Percentiles rank a stretch among this genome's conserved stretches.
Evolutionary conservation across 352 stramenopile genomes (phyloP).

Genomic region (Phytophthora pini): DNA sequence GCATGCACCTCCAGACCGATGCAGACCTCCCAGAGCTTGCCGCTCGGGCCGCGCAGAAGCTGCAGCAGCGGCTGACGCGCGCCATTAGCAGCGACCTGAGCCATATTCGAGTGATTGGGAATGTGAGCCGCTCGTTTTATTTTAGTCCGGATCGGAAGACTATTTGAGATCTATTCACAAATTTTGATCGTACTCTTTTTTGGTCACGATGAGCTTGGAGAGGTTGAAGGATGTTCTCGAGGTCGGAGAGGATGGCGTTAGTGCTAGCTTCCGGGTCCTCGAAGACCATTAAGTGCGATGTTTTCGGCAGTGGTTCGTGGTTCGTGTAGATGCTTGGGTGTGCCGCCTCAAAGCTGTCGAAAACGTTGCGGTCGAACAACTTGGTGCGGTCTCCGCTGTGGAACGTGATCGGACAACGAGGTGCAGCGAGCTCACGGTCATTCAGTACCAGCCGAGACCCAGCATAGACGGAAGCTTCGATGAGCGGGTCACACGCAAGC

Average conservation of each 20-base stretch:
- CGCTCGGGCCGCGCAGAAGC: slow-evolving; percentile 61
- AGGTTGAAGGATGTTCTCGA: slow-evolving; percentile 17
- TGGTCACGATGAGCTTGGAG: slow-evolving; percentile 2
- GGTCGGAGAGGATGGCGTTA: slow-evolving; percentile 31
- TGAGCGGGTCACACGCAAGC: slow-evolving; percentile 45
- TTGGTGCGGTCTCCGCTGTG: slow-evolving; percentile 30
- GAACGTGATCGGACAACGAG: slow-evolving; percentile 35
- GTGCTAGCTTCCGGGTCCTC: slow-evolving; percentile 46
- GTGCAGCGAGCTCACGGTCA: slow-evolving; percentile 33
- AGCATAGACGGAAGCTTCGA: slow-evolving; percentile 53
- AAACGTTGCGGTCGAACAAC: slow-evolving; percentile 21
- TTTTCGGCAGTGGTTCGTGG: slow-evolving; percentile 24
- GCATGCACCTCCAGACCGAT: slow-evolving; percentile 89
- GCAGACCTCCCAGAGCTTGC: slow-evolving; percentile 79
- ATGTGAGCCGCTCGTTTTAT: slow-evolving; percentile 32
- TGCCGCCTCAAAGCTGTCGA: slow-evolving; percentile 4
- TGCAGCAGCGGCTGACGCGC: slow-evolving; percentile 52
- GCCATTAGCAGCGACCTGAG: slow-evolving; percentile 23
- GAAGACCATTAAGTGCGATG: slow-evolving; percentile 54
- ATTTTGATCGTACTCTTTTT: background rate
- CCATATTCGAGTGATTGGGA: slow-evolving; percentile 22
- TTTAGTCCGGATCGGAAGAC: slow-evolving; percentile 3
- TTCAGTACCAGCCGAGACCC: slow-evolving; percentile 27
- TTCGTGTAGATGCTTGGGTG: slow-evolving; percentile 19
- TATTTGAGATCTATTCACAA: slow-evolving; percentile 15